Base-by-base conservation (phyloP, 2,329 filamentous ascomycete species). In the Zymoseptoria ardabiliae region DNA sequence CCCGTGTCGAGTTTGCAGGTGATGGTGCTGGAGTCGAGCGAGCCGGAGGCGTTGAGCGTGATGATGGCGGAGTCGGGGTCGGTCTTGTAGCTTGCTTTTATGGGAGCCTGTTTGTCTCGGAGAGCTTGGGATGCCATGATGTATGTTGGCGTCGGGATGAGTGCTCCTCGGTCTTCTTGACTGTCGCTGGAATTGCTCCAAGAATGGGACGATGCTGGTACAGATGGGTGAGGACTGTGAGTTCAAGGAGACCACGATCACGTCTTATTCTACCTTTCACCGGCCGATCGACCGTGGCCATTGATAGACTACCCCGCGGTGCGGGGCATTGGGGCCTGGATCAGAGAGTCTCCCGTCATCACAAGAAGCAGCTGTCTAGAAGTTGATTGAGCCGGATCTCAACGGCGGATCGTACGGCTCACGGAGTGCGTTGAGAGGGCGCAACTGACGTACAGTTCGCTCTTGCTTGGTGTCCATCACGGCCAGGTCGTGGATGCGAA, bases 1-100 rank as follows among this genome's bases (percentile, higher is more conserved):
- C 76, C 73, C 19, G 75, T 77, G 17, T 73, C 73, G 41, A 81
- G 71, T 54, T 77, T 78, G 72, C 78, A 80, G 59, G 77, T 76
- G 56, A 81, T 78, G 45, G 72, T 76, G 57, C 73, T 74, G 49
- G 69, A 65, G 69, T 79, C 76, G 59, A 81, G 75, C 17, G 68
- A 73, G 56, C 78, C 78, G 23, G 70, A 70, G 2, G 77, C 76
- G 50, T 72, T 76, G 25, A 81, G 73, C 0, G 78, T 80, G 17
- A 80, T 73, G 55, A 79, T 58, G 11, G 78, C 78, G 53, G 75
- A 72, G 11, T 73, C 72, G 1, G 78, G 77, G 61, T 79, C 72
- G 50, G 66, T 68, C 58, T 73, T 75, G 68, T 80, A 80, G 57
- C 66, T 62, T 13, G 76, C 73, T 68, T 81, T 81, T 56, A 80